phyloP scores from a whole-genome alignment of 140 eudicot genomes.

The Oenanthe javanica region DNA sequence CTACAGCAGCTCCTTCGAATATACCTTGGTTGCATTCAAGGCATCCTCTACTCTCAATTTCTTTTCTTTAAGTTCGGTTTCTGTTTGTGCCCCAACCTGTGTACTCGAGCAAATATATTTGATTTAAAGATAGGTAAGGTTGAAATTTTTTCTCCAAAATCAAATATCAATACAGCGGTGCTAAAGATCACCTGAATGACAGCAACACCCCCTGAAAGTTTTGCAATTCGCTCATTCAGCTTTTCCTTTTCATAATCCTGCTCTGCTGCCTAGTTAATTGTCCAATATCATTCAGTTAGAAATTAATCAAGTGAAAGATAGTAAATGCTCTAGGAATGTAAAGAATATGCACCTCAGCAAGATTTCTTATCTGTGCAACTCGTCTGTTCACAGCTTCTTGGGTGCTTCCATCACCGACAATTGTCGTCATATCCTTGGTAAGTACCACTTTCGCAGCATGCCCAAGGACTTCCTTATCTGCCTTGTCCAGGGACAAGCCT shows the following conservation, averaged over 20 bases:
- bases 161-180: not conserved
- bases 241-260: slow-evolving; percentile 65
- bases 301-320: not conserved
- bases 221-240: slow-evolving; percentile 69
- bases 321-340: not conserved
- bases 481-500: slow-evolving; percentile 51
- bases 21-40: slow-evolving; percentile 71
- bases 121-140: not conserved
- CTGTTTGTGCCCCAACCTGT: slow-evolving; percentile 79
- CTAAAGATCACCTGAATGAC: slow-evolving; percentile 49
- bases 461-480: slow-evolving; percentile 59
- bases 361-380: slow-evolving; percentile 56
- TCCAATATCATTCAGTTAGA: not conserved
- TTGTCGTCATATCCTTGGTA: slow-evolving; percentile 61
- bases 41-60: slow-evolving; percentile 80
- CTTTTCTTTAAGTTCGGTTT: slow-evolving; percentile 73
- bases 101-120: not conserved
- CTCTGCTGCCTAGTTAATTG: slow-evolving; percentile 46
- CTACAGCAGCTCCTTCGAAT: not conserved
- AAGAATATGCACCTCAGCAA: slow-evolving; percentile 37
- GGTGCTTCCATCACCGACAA: slow-evolving; percentile 85
- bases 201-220: slow-evolving; percentile 69
- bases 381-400: slow-evolving; percentile 55
- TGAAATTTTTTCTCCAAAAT: not conserved
- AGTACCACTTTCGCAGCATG: slow-evolving; percentile 74